Base-by-base conservation (phyloP, 2,329 filamentous ascomycete genomes). In the Laburnicola sp. region DNA sequence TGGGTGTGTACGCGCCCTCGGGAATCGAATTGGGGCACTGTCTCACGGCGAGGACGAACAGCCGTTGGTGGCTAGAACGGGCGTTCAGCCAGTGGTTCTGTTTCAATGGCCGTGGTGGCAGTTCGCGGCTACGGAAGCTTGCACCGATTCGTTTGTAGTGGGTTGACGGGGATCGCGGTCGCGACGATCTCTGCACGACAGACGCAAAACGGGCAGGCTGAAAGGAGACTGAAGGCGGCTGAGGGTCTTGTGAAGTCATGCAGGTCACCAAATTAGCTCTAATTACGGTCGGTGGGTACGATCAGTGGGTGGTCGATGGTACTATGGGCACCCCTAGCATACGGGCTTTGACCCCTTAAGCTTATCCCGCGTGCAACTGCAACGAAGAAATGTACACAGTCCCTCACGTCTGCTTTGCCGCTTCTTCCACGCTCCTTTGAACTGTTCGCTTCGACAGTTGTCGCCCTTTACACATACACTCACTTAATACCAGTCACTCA, bases 201-300 rank as follows among this genome's bases (percentile, higher is more conserved):
- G 45, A 43, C 42, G 51, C 50, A 63, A 63, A 62, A 64, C 58
- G 35, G 48, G 39, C 48, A 49, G 25, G 53, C 60, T 62, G 49
- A 60, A 69, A 64, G 53, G 27, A 58, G 64, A 50, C 44, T 59
- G 50, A 51, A 62, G 58, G 64, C 56, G 62, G 52, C 53, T 53
- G 49, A 49, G 51, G 47, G 49, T 48, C 53, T 51, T 60, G 54
- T 64, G 57, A 67, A 60, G 63, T 66, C 59, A 65, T 70, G 66
- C 67, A 70, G 60, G 57, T 53, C 48, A 58, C 55, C 61, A 59
- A 63, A 68, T 66, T 67, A 65, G 63, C 60, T 60, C 58, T 65
- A 64, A 66, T 70, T 67, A 64, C 57, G 54, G 58, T 62, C 40
- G 62, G 62, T 45, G 32, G 43, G 34, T 45, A 9, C n/a, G 64